Evolutionary conservation across 192 early-diverging fungal species (phyloP), one percentile per base, ranked within the genome.

Genomic region (Coemansia sp.): DNA sequence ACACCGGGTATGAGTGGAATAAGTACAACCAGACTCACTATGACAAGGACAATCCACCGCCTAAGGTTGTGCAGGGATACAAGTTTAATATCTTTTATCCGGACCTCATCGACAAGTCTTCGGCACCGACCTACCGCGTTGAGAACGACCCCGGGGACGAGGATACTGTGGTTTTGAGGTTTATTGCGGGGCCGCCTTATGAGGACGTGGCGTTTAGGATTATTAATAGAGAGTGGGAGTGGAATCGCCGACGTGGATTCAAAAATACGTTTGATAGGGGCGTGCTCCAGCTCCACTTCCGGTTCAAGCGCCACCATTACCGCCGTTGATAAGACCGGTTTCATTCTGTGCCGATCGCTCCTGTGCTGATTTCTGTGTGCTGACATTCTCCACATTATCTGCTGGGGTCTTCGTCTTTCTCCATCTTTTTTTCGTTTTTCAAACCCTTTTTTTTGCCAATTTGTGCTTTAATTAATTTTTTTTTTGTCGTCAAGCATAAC

Each of bases 11-110:
- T 66, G 95, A 98, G 77, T 99, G 97, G 97, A 99, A 98, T 86
- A 95, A 98, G 85, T 99, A 98, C 69, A 99, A 99, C 67, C 94
- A 95, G 69, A 95, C 93, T 5, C 97, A 99, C 77, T 99, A 99
- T 79, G 94, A 96, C 67, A 84, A 85, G 60, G 96, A 97, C 68
- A 99, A 99, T 55, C 96, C 96, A 9, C 97, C 97, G 40, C 97
- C 97, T 18, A 99, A 98, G 84, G 89, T 91, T 36, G 94, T 95
- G 2, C 94, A 97, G 76, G 95, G 95, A 0, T 99, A 97, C 86
- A 96, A 95, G 83, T 95, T 96, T 83, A 98, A 98, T 79, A 91
- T 99, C 39, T 99, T 98, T 74, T 99, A 96, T 71, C 97, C 95
- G 3, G 97, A 99, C 78, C 87, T 99, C 18, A 92, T 98, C 66